These are phyloP conservation scores for Epichloe elymi DNA, from an alignment of 2,329 filamentous ascomycete species.

Conservation along the genomic window DNA sequence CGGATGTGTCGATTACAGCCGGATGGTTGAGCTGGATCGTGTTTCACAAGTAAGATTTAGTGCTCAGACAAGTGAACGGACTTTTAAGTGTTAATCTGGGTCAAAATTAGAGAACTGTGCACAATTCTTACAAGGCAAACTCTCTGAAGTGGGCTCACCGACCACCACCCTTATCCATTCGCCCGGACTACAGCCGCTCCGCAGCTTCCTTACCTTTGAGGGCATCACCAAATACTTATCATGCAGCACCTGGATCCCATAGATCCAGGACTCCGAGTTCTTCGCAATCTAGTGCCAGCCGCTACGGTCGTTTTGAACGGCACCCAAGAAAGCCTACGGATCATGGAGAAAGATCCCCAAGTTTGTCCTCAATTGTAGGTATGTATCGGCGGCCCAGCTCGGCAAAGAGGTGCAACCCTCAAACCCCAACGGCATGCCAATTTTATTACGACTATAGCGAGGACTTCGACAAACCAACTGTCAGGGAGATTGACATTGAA, in stretches of 20 bases:
- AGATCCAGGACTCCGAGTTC: conserved; percentile 25
- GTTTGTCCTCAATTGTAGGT: conserved; percentile 36
- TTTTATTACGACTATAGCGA: conserved; percentile 43
- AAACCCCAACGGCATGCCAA: conserved; percentile 19
- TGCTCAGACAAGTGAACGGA: not conserved
- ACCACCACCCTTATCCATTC: conserved; percentile 25
- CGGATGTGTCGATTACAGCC: conserved; percentile 34
- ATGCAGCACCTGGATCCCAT: conserved; percentile 9
- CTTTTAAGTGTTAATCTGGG: conserved; percentile 7
- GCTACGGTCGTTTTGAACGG: conserved; percentile 16
- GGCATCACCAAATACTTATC: conserved; percentile 14
- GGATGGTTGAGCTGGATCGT: conserved; percentile 37
- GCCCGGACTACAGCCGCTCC: conserved; percentile 27
- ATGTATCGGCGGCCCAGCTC: conserved; percentile 26
- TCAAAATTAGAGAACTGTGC: conserved; percentile 28
- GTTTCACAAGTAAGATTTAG: conserved; percentile 28
- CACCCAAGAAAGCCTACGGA: conserved; percentile 23
- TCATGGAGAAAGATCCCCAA: conserved; percentile 29
- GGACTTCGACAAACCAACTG: conserved; percentile 27
- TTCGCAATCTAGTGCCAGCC: conserved; percentile 15
- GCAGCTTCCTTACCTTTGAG: conserved; percentile 24
- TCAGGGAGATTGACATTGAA: conserved; percentile 8
- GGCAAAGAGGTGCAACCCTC: conserved; percentile 14
- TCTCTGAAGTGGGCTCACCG: conserved; percentile 23
- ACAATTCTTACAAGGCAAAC: conserved; percentile 27